Percentiles rank a stretch among this genome's conserved stretches.
Conservation (phyloP, 2,329 filamentous ascomycete genomes). For the Calonectria pteridis region DNA sequence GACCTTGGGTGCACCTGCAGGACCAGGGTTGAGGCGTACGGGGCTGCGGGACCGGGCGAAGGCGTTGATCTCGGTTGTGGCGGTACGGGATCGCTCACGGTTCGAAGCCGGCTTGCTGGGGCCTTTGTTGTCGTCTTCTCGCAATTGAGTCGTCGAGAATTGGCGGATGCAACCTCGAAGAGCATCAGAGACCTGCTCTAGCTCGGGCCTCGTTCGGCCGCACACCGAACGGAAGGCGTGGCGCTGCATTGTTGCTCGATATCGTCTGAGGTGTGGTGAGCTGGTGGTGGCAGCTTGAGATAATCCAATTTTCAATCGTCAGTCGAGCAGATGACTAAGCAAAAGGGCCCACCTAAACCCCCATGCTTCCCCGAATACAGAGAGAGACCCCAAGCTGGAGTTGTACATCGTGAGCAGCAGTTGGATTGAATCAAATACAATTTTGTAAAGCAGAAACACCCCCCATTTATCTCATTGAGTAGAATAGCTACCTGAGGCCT, state of each 20-base stretch:
- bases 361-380: neutral
- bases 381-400: neutral
- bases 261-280: slow-evolving; percentile 33
- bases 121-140: slow-evolving; percentile 45
- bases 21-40: slow-evolving; percentile 13
- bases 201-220: slow-evolving; percentile 51
- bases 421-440: neutral
- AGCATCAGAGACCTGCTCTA: slow-evolving; percentile 47
- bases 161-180: slow-evolving; percentile 50
- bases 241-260: slow-evolving; percentile 51
- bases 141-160: slow-evolving; percentile 55
- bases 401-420: neutral
- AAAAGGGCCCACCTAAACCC: neutral
- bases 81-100: slow-evolving; percentile 50
- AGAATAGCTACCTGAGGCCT: slow-evolving; percentile 37
- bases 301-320: slow-evolving; percentile 40
- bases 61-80: slow-evolving; percentile 50
- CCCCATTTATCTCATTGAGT: slow-evolving; percentile 34
- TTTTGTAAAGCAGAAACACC: slow-evolving; percentile 23
- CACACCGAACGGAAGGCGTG: slow-evolving; percentile 55
- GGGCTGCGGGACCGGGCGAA: slow-evolving; percentile 42
- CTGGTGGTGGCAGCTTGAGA: slow-evolving; percentile 20
- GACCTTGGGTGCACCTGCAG: slow-evolving; percentile 47
- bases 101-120: slow-evolving; percentile 37
- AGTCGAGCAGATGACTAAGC: slow-evolving; percentile 40